Evolutionary conservation across 2,329 filamentous ascomycete species (phyloP).

Genomic region (Diplodia corticola): DNA sequence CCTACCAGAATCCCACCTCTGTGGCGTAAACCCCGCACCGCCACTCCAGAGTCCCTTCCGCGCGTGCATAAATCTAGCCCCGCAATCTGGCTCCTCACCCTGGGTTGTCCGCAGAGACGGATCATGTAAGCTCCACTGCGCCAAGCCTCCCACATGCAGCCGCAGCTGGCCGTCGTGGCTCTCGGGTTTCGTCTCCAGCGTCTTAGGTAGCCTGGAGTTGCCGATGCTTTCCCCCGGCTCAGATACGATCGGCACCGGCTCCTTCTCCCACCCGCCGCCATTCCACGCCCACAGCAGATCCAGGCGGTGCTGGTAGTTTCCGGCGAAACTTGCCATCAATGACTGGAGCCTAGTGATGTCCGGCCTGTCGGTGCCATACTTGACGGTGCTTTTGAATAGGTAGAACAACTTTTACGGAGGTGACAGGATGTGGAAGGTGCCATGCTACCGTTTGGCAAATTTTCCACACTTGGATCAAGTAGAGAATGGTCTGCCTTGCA

Average conservation of each 20-base stretch:
- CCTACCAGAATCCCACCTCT: neutral
- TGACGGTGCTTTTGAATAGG: too few species aligned
- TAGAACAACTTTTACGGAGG: too few species aligned
- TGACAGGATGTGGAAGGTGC: too few species aligned
- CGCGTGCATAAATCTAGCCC: neutral
- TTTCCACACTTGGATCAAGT: too few species aligned
- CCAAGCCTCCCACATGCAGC: neutral
- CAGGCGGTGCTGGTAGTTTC: neutral
- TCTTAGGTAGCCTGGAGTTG: neutral
- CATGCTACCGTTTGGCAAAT: too few species aligned
- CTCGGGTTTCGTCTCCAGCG: neutral
- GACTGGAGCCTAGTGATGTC: neutral
- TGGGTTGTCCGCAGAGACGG: neutral
- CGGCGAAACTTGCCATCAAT: neutral
- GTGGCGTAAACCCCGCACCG: neutral
- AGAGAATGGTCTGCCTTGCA: too few species aligned
- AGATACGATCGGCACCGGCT: neutral
- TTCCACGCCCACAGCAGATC: neutral
- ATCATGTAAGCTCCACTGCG: neutral
- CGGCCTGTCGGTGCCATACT: too few species aligned
- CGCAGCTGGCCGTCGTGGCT: neutral
- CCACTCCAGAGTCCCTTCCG: neutral
- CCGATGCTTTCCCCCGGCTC: neutral
- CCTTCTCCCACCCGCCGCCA: neutral
- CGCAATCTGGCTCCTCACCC: neutral